phyloP scores from a whole-genome alignment of 352 stramenopile genomes.

The Bremia lactucae region DNA sequence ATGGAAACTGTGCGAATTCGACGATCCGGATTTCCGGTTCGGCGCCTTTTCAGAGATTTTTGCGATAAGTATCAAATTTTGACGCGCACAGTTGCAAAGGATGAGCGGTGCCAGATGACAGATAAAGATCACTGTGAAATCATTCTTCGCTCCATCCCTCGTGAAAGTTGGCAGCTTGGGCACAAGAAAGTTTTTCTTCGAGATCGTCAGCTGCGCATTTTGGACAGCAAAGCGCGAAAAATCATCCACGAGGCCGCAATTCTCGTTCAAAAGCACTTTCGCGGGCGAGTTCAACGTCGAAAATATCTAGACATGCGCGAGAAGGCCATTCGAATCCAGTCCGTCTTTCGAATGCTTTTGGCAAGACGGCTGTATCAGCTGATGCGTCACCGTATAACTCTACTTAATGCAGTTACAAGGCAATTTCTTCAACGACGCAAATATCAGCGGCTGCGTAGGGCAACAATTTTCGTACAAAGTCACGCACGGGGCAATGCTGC shows the following conservation, averaged over 20 bases:
- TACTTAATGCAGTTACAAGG: slow-evolving; percentile 53
- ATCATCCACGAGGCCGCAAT: slow-evolving; percentile 73
- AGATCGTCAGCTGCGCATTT: slow-evolving; percentile 67
- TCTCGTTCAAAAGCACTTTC: slow-evolving; percentile 67
- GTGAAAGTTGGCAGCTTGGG: slow-evolving; percentile 82
- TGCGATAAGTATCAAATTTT: slow-evolving; percentile 83
- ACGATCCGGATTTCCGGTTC: slow-evolving; percentile 79
- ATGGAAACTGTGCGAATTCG: slow-evolving; percentile 87
- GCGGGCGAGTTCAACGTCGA: slow-evolving; percentile 52
- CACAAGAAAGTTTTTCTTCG: slow-evolving; percentile 86
- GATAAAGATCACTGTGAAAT: slow-evolving; percentile 79
- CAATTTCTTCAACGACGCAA: slow-evolving; percentile 69
- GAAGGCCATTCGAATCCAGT: slow-evolving; percentile 59
- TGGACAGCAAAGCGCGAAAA: slow-evolving; percentile 81
- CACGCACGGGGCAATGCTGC: slow-evolving; percentile 60
- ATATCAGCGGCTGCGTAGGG: slow-evolving; percentile 52
- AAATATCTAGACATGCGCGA: slow-evolving; percentile 48
- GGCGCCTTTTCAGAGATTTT: slow-evolving; percentile 79
- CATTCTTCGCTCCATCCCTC: slow-evolving; percentile 66
- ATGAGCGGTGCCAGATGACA: slow-evolving; percentile 38
- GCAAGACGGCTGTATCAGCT: slow-evolving; percentile 39
- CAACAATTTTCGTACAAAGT: slow-evolving; percentile 63
- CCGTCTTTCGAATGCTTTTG: slow-evolving; percentile 56
- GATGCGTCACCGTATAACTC: slow-evolving; percentile 49
- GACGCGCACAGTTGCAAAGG: slow-evolving; percentile 52